Base-by-base conservation (phyloP, 805 yeast genomes). In the Isabelozyma pseudorhagii region DNA sequence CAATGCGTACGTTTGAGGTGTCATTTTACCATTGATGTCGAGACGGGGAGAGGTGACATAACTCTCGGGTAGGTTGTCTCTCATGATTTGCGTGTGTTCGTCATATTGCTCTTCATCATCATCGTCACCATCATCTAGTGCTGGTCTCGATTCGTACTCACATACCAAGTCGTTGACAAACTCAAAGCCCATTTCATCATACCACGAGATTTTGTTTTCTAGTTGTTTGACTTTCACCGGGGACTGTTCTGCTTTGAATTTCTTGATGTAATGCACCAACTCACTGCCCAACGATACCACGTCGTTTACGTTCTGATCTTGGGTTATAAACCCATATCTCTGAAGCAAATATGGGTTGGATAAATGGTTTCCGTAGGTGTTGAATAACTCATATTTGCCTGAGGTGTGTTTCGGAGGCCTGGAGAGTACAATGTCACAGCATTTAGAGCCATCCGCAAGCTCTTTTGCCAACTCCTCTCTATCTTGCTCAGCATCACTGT, bases 271-370 rank as follows among this genome's bases (percentile, higher is more conserved):
- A 42, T 58, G 61, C 43, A 72, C 57, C 48, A 79, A 63, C 54
- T 82, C 85, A 1, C 73, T 69, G 1, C 85, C 82, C n/a, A 89
- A 61, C 47, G 82, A 74, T 10, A 87, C 78, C 2, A 76, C 61
- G 55, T 87, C 90, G 57, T 80, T 75, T 34, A 62, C 59, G 47
- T 72, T 71, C 5, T 48, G 50, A 1, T 72, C 69, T 54, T 83
- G 81, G 38, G 79, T 71, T 8, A 84, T 79, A 62, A 92, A 91
- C 1, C 97, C 97, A 62, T 91, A 92, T 49, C 88, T 77, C 11
- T 91, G 81, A 11, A 91, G 64, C 40, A 92, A 68, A 38, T 80
- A 77, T 0, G 87, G 74, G 56, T 88, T 89, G 13, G 84, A 68
- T 39, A 85, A 72, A 27, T 83, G 85, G 50, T 72, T 68, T 0